Percentiles rank a stretch among this genome's conserved stretches.
Conservation (phyloP, 2,329 filamentous ascomycete species). For the Neospermospora avenae region DNA sequence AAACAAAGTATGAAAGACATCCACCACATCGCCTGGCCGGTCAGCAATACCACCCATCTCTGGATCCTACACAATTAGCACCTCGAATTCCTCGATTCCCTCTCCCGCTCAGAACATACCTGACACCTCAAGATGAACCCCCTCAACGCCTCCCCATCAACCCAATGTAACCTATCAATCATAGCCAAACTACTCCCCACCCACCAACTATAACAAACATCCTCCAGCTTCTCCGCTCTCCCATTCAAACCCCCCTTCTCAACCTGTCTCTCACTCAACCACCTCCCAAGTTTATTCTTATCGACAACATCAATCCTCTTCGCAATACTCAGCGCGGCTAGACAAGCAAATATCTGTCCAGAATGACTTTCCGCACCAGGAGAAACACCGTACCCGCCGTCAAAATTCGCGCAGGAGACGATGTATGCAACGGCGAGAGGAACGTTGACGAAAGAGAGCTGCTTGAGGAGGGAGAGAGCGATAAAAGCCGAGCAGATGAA, state of each 20-base stretch:
- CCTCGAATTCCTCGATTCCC: conserved; percentile 44
- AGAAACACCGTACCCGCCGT: conserved; percentile 86
- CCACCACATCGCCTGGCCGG: conserved; percentile 88
- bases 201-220: conserved; percentile 99
- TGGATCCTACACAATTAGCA: conserved; percentile 61
- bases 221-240: conserved; percentile 89
- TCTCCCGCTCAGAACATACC: conserved; percentile 55
- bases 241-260: conserved; percentile 88
- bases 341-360: conserved; percentile 92
- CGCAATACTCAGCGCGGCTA: conserved; percentile 82
- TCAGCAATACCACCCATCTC: conserved; percentile 85
- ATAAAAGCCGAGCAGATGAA: conserved; percentile 92
- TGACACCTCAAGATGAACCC: conserved; percentile 85
- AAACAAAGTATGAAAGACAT: conserved; percentile 95
- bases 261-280: conserved; percentile 91
- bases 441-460: conserved; percentile 72
- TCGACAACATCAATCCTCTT: conserved; percentile 78
- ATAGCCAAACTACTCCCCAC: conserved; percentile 89
- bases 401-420: conserved; percentile 82
- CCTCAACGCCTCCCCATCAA: conserved; percentile 76
- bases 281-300: conserved; percentile 75
- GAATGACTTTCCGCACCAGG: conserved; percentile 93
- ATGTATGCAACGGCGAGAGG: conserved; percentile 77
- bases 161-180: conserved; percentile 86
- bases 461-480: conserved; percentile 76